Evolutionary conservation across 75 land plant species (phyloP).

Genomic region (Picea sitchensis): DNA sequence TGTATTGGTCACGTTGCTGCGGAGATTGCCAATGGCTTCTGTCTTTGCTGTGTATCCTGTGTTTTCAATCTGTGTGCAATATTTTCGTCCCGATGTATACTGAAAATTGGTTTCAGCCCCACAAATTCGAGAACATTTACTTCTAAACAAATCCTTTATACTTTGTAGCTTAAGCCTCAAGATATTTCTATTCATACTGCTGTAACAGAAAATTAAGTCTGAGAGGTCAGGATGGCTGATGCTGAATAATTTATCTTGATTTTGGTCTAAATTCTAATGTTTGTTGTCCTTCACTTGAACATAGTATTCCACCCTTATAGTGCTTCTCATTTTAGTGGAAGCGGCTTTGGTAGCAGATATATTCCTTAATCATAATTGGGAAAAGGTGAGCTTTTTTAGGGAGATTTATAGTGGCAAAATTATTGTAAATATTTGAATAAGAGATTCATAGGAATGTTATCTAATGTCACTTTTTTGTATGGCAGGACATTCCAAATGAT

Average conservation of each 20-base stretch:
- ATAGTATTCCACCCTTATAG: constrained; percentile 55
- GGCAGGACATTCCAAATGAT: constrained; percentile 76
- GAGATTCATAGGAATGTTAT: background rate
- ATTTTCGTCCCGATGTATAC: background rate
- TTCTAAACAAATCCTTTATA: background rate
- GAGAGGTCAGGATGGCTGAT: background rate
- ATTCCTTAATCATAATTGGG: constrained; percentile 64
- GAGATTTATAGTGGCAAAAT: background rate
- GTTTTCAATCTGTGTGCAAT: background rate
- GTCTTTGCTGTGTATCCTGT: constrained; percentile 81
- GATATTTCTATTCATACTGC: background rate
- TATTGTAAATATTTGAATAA: background rate
- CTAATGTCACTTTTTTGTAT: background rate
- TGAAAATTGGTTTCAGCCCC: background rate
- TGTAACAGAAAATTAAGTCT: background rate
- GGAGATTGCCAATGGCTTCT: constrained; percentile 59
- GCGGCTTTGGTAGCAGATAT: constrained; percentile 57
- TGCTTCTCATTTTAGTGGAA: constrained; percentile 49
- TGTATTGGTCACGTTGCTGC: constrained; percentile 66
- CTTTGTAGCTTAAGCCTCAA: background rate
- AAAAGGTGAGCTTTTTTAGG: constrained; percentile 38
- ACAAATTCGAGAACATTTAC: background rate
- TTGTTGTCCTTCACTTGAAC: constrained; percentile 35
- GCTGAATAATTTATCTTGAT: background rate
- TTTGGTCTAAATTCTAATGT: background rate